phyloP scores from a whole-genome alignment of 148 eudicot species.

The Bassia scoparia region DNA sequence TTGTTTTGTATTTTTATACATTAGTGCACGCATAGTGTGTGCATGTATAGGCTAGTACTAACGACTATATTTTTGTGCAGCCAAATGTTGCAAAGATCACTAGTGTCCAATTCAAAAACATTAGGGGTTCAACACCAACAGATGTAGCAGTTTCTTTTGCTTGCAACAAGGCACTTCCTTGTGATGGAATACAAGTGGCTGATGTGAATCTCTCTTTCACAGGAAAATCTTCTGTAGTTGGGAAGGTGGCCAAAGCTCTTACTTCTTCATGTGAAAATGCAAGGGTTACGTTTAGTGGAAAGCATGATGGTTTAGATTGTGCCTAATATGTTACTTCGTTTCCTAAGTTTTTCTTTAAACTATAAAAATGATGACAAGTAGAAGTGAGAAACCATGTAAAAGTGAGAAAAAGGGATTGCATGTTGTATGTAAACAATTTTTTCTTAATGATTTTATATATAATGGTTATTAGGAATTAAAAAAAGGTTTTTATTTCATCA shows the following conservation, averaged over 20 bases:
- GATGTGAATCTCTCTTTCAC: slow-evolving; percentile 34
- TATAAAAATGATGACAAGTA: not conserved
- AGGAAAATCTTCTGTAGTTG: not conserved
- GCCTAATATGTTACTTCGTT: slow-evolving; percentile 2
- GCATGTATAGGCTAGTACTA: too few species aligned
- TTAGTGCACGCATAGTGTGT: too few species aligned
- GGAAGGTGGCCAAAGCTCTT: not conserved
- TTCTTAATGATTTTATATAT: too few species aligned
- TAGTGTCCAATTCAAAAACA: slow-evolving; percentile 49
- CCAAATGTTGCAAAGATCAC: slow-evolving; percentile 48
- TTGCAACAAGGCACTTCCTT: slow-evolving; percentile 50
- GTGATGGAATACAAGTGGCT: slow-evolving; percentile 43
- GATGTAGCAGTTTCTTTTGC: slow-evolving; percentile 26
- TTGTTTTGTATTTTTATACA: too few species aligned
- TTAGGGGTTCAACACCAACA: slow-evolving; percentile 46
- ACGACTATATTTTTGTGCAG: not conserved
- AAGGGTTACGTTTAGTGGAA: slow-evolving; percentile 33
- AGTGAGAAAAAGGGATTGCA: not conserved
- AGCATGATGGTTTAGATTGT: slow-evolving; percentile 23
- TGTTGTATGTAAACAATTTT: too few species aligned
- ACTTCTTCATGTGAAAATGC: slow-evolving; percentile 38
- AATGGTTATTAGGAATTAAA: not conserved
- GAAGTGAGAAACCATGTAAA: not conserved
- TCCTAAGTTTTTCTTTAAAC: not conserved
- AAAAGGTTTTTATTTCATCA: too few species aligned